Evolutionary conservation across 2,329 filamentous ascomycete species (phyloP).

Genomic region (Colletotrichum sp.): DNA sequence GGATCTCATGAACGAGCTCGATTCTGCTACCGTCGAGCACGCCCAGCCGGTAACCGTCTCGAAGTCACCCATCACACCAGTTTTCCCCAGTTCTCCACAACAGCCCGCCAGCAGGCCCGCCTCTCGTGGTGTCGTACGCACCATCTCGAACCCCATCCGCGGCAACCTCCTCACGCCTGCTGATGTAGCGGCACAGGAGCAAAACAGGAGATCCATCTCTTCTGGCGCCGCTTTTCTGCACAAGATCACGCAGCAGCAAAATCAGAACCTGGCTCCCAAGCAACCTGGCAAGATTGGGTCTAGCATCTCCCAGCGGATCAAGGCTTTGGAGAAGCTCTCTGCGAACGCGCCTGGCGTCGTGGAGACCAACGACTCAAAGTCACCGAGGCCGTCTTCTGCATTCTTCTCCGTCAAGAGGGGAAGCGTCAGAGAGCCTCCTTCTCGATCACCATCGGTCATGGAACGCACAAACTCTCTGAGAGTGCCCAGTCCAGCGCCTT

Average conservation of each 20-base stretch:
- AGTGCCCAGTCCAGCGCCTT: slow-evolving; percentile 33
- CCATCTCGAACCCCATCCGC: slow-evolving; percentile 44
- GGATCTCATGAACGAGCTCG: slow-evolving; percentile 82
- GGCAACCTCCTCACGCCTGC: slow-evolving; percentile 48
- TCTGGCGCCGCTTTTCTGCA: slow-evolving; percentile 61
- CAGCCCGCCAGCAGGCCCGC: slow-evolving; percentile 9
- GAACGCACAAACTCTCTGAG: slow-evolving; percentile 47
- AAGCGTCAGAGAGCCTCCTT: slow-evolving; percentile 39
- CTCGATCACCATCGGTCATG: slow-evolving; percentile 48
- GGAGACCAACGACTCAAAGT: slow-evolving; percentile 24
- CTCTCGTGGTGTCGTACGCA: slow-evolving; percentile 44
- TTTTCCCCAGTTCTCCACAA: slow-evolving; percentile 47
- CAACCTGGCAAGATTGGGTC: slow-evolving; percentile 80
- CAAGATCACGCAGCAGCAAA: slow-evolving; percentile 56
- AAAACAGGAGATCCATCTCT: slow-evolving; percentile 52
- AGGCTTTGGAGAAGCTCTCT: slow-evolving; percentile 83
- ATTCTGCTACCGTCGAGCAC: slow-evolving; percentile 80
- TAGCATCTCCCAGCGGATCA: slow-evolving; percentile 92
- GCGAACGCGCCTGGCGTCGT: slow-evolving; percentile 37
- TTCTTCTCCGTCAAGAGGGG: slow-evolving; percentile 63
- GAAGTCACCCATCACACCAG: slow-evolving; percentile 80
- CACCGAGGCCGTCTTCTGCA: slow-evolving; percentile 47
- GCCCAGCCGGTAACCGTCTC: slow-evolving; percentile 80
- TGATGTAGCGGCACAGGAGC: slow-evolving; percentile 49
- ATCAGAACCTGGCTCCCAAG: slow-evolving; percentile 62